These are phyloP conservation scores for Fusarium caatingaense DNA, from an alignment of 2,329 filamentous ascomycete species.

Conservation along the genomic window DNA sequence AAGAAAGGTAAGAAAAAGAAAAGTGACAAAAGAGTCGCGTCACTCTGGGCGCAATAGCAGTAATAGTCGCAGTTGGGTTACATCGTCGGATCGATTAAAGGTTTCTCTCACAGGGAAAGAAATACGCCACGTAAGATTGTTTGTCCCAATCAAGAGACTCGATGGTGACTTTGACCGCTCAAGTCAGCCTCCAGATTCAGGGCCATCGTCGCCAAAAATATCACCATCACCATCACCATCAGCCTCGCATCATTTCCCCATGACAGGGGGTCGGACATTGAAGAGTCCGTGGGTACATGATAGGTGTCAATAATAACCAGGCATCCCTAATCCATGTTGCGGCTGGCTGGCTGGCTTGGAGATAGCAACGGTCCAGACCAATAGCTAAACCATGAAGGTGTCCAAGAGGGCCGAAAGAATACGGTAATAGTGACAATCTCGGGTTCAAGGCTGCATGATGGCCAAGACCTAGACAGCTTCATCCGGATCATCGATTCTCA, in stretches of 20 bases:
- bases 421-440: background rate
- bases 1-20: background rate
- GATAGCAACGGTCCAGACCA: slow-evolving; percentile 19
- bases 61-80: slow-evolving; percentile 24
- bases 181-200: slow-evolving; percentile 12
- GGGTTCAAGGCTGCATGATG: background rate
- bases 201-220: slow-evolving; percentile 5
- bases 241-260: slow-evolving; percentile 37
- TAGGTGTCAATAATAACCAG: slow-evolving; percentile 9
- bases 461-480: background rate
- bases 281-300: slow-evolving; percentile 3
- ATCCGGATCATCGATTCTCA: slow-evolving; percentile 7
- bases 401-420: background rate
- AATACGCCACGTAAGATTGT: slow-evolving; percentile 25
- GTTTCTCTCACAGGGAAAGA: slow-evolving; percentile 11
- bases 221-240: slow-evolving; percentile 20
- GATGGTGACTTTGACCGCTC: slow-evolving; percentile 10
- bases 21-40: slow-evolving; percentile 28
- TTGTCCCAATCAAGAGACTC: slow-evolving; percentile 31
- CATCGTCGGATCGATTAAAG: slow-evolving; percentile 31
- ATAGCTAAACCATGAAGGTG: slow-evolving; percentile 28
- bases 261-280: slow-evolving; percentile 37
- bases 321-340: slow-evolving; percentile 9
- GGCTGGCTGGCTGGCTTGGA: slow-evolving; percentile 8
- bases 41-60: slow-evolving; percentile 8